Base-by-base conservation (phyloP, 169 alveolate genomes). In the Eimeria acervulina region DNA sequence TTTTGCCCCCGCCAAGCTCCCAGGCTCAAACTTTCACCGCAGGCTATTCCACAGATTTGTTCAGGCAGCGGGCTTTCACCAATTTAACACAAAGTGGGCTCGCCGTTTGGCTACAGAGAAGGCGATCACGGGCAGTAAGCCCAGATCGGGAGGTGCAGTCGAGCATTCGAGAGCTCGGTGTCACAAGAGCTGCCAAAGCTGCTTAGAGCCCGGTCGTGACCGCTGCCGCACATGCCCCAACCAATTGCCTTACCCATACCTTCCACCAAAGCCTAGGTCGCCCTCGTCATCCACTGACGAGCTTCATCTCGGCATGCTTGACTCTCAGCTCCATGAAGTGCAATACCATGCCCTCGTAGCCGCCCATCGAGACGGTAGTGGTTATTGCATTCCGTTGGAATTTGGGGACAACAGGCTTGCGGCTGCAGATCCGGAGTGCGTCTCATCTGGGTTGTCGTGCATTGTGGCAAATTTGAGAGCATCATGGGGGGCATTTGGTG, bases 321-420 rank as follows among this genome's bases (percentile, higher is more conserved):
- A 68, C 44, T 26, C 61, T 6, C 76, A 36, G 10, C 19, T 17
- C 36, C 51, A 31, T 59, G 55, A 42, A 21, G 55, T 33, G 78
- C 93, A 85, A 42, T 85, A 85, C 36, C 44, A 85, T 38, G 93
- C 93, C 10, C 63, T 52, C 78, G 59, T 85, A 33, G 93, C 93
- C 36, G 93, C 78, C 23, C 93, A 85, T 68, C 93, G 59, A n/a
- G 94, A 88, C 47, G 94, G 94, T 42, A 88, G 85, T 88, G 94
- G 94, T 12, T 63, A 63, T 78, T 88, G 94, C 94, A 88, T 66
- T 23, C 94, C 94, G 13, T 42, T 63, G 70, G 84, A 76, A 19
- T 63, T 61, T 55, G 94, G 70, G 81, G 84, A 42, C 55, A 72
- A 88, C 31, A 55, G 28, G 2, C 61, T 19, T 38, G 94, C 40